Evolutionary conservation across 1,284 basidiomycete species (phyloP), one percentile per base, ranked within the genome.

Genomic region (Ustilago hordei): DNA sequence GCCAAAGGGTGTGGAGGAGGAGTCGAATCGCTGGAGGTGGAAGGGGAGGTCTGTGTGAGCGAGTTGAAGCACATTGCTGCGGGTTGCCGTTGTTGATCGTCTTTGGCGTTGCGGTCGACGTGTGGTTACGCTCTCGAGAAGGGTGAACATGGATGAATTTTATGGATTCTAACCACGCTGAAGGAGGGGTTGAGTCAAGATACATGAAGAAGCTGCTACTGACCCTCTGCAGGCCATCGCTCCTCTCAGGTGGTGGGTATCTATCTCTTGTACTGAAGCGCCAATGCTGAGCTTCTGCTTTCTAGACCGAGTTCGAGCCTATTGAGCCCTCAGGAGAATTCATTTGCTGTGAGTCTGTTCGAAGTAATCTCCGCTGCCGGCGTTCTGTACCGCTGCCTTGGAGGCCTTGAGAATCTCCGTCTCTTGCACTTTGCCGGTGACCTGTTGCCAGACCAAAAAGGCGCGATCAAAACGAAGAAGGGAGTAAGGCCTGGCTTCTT

Each of bases 221-320:
- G 48, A 31, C 7, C 31, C 32, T 31, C 23, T 32, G 28, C 12
- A 4, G 8, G 12, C n/a, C 48, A 15, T 32, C 31, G 28, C 31
- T 31, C 2, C 12, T 50, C 8, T 28, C 23, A 28, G 23, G 23
- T 7, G 28, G 48, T 50, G 48, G 48, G 28, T 31, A 31, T 17
- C 15, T 9, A 8, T 7, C n/a, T 19, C 43, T 28, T n/a, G 43
- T 15, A 11, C 48, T 13, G 23, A 31, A 8, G 28, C 48, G 48
- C 12, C 8, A 31, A 12, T 8, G 48, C 41, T 41, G 57, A 50
- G 57, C 31, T 60, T 34, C n/a, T 39, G 39, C 8, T 28, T 28
- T 17, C 6, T 19, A 35, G 60, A 59, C 69, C 69, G 69, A 72
- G 28, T 32, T 28, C 61, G 55, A 64, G 70, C 70, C 70, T 68